These are phyloP conservation scores for Boechera stricta DNA, from an alignment of 345 rosid species.

Conservation along the genomic window DNA sequence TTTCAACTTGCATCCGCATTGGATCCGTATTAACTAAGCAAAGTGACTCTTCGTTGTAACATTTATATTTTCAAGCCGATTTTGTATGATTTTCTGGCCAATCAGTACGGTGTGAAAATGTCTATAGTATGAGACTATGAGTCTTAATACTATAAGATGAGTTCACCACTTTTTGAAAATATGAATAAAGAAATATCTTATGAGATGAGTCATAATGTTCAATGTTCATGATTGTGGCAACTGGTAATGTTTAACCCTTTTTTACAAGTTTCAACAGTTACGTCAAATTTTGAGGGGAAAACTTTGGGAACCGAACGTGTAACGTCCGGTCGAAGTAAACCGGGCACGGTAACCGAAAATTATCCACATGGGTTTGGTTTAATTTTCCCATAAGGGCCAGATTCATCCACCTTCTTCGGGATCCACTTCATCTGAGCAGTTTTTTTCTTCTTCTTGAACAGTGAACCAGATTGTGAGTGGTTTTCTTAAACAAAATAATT, in stretches of 20 bases:
- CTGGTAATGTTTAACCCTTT: background rate
- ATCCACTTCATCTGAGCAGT: constrained; percentile 7
- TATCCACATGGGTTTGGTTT: constrained; percentile 44
- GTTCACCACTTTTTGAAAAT: background rate
- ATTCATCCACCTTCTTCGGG: constrained; percentile 41
- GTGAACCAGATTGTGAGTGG: too few species aligned
- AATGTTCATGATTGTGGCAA: constrained; percentile 35
- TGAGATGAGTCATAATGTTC: constrained; percentile 22
- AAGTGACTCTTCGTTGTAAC: constrained; percentile 12
- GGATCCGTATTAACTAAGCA: constrained; percentile 33
- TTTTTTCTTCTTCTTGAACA: too few species aligned
- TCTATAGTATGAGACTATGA: background rate
- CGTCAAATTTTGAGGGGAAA: constrained; percentile 14
- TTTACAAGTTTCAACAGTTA: constrained; percentile 22
- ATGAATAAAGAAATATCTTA: background rate
- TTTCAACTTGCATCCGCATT: constrained; percentile 38
- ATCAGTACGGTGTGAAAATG: background rate
- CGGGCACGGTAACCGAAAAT: constrained; percentile 44
- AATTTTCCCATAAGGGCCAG: constrained; percentile 34
- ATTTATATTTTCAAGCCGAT: background rate
- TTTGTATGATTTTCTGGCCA: background rate
- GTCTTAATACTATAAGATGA: too few species aligned
- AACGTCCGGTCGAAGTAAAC: constrained; percentile 46
- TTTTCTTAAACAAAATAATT: too few species aligned
- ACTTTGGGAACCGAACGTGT: constrained; percentile 37